Evolutionary conservation across 345 rosid species (phyloP).

Genomic region (Combretum micranthum): DNA sequence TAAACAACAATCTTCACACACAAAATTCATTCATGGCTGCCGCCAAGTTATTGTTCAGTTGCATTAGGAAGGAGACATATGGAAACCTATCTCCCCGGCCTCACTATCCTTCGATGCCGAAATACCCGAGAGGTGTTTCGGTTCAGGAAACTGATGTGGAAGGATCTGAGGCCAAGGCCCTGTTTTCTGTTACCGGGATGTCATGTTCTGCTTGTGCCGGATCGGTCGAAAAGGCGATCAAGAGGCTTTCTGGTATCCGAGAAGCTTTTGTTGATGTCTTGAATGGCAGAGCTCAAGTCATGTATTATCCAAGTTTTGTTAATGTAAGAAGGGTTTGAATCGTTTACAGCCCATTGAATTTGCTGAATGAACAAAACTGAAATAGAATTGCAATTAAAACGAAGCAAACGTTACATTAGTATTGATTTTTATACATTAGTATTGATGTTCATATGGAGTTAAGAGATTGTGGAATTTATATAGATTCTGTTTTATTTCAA

Average conservation of each 20-base stretch:
- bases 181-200: slow-evolving; percentile 74
- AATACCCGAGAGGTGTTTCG: slow-evolving; percentile 47
- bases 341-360: too few species aligned
- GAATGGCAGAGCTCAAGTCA: slow-evolving; percentile 58
- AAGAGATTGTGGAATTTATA: too few species aligned
- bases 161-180: slow-evolving; percentile 39
- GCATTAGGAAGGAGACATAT: slow-evolving; percentile 49
- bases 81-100: slow-evolving; percentile 42
- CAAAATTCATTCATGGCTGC: slow-evolving; percentile 60
- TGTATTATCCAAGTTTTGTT: slow-evolving; percentile 52
- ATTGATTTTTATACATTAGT: too few species aligned
- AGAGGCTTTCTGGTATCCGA: slow-evolving; percentile 73
- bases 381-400: too few species aligned
- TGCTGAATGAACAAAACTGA: too few species aligned
- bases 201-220: slow-evolving; percentile 91
- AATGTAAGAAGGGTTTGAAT: slow-evolving; percentile 36
- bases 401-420: too few species aligned
- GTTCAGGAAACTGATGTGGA: slow-evolving; percentile 17
- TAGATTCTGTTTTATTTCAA: too few species aligned
- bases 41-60: slow-evolving; percentile 51
- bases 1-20: too few species aligned
- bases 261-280: slow-evolving; percentile 75
- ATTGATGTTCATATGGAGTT: too few species aligned
- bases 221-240: slow-evolving; percentile 84
- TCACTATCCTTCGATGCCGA: slow-evolving; percentile 62